Evolutionary conservation across 768 basidiomycete genomes (phyloP), one percentile per base, ranked within the genome.

Genomic region (Boletus eberwhitei): DNA sequence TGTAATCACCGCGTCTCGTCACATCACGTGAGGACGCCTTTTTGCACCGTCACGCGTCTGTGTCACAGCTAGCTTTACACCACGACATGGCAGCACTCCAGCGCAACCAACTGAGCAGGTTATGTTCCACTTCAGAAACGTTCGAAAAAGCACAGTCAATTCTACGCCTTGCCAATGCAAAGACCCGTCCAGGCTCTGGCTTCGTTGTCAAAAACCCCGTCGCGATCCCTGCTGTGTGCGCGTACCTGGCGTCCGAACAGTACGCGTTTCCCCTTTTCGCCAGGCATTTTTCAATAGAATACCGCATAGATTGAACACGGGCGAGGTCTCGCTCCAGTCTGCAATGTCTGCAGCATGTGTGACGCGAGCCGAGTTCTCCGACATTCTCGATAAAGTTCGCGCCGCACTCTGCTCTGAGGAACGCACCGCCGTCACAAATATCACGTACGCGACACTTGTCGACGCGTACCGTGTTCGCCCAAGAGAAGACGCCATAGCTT

Each of bases 381-480:
- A 60, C 48, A 64, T 60, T 19, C 55, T 71, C 48, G 66, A 63
- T 12, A 64, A 35, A 17, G 55, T 71, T 0, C 53, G 55, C 24
- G 40, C 60, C 1, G 69, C 62, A 14, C 56, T 71, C 5, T 14
- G 22, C 17, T n/a, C 40, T 0, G 62, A 57, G 16, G 32, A 55
- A 14, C 12, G 19, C 1, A 43, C 24, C 11, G 17, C 32, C 9
- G 11, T 38, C n/a, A 5, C 39, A 2, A 29, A 53, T n/a, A 22
- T 62, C 34, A 69, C 69, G 12, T 78, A 73, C 47, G 56, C 61
- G 26, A 46, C 50, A 1, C 73, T 79, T n/a, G 69, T 73, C 35
- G 49, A 54, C 11, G 58, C 62, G 13, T 70, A 73, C 43, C 61
- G 45, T 35, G 13, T 64, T 39, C n/a, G 36, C 29, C 36, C 59